Conservation (phyloP, 208 protist species). For the Jaenimonas drosophilae region DNA sequence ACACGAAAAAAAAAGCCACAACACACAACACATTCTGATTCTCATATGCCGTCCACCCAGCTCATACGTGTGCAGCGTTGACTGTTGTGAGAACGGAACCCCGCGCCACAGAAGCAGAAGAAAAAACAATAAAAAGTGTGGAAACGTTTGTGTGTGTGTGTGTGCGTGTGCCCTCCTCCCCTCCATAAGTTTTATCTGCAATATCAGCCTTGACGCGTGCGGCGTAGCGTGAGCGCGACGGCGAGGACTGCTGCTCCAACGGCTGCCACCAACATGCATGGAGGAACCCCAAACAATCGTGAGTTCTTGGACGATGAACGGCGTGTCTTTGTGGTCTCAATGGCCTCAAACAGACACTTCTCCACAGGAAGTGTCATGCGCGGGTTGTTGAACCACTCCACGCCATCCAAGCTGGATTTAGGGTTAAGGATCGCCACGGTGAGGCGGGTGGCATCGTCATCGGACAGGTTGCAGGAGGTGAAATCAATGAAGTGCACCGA, state of each 20-base stretch:
- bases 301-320: conserved; percentile 5
- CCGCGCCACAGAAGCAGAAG: conserved; percentile 4
- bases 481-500: conserved; percentile 56
- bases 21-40: no score
- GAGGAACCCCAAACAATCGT: conserved; percentile 8
- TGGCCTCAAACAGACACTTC: conserved; percentile 38
- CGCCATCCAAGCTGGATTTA: conserved; percentile 26
- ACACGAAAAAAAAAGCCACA: no score
- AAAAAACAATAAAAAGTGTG: background rate
- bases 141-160: no score
- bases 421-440: conserved; percentile 26
- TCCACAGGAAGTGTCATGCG: conserved; percentile 46
- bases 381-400: conserved; percentile 87
- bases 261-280: conserved; percentile 7
- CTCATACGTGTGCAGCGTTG: no score
- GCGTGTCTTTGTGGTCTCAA: conserved; percentile 30
- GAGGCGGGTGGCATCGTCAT: conserved; percentile 45
- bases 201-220: conserved; percentile 3
- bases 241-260: no score
- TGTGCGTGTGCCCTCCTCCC: no score
- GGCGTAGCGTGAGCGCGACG: conserved; percentile 4
- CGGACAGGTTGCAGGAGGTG: conserved; percentile 59
- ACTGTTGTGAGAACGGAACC: no score
- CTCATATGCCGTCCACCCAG: background rate
- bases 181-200: no score